These are phyloP conservation scores for Schrenkiella parvula DNA, from an alignment of 345 rosid genomes.

Conservation along the genomic window DNA sequence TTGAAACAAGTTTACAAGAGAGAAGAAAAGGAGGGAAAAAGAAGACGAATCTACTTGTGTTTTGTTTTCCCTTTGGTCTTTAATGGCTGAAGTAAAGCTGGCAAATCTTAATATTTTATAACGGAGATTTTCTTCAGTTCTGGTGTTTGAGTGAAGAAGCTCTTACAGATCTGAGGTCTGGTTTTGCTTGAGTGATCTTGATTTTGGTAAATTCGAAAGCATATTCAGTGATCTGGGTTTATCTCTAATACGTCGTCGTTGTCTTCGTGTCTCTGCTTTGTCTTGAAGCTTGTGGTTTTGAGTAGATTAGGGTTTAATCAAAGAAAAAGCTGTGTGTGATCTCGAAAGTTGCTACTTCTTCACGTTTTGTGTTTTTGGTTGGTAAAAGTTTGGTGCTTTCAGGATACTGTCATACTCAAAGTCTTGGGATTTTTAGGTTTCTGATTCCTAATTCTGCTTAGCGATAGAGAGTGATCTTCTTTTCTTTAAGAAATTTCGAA, in stretches of 20 bases:
- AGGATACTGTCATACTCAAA: conserved; percentile 20
- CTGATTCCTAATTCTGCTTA: not conserved
- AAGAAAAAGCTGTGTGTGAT: conserved; percentile 18
- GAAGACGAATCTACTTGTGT: conserved; percentile 4
- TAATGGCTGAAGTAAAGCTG: not conserved
- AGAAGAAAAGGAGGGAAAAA: not conserved
- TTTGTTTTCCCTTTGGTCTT: not conserved
- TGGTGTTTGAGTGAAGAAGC: conserved; percentile 15
- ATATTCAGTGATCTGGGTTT: conserved; percentile 32
- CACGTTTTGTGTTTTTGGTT: conserved; percentile 37
- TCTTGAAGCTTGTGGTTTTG: conserved; percentile 12
- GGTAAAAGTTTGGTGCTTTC: conserved; percentile 47
- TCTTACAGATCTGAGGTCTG: conserved; percentile 28
- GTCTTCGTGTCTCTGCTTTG: conserved; percentile 11
- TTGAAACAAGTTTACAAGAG: not conserved
- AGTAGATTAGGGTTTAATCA: conserved; percentile 10
- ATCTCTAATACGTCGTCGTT: not conserved
- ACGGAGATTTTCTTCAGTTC: conserved; percentile 3
- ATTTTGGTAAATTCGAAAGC: too few relatives aligned
- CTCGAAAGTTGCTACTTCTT: conserved; percentile 28
- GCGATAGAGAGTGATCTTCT: conserved; percentile 5
- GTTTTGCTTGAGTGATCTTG: too few relatives aligned
- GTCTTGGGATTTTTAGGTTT: conserved; percentile 19
- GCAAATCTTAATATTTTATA: not conserved
- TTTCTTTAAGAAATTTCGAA: not conserved